Evolutionary conservation across 139 green algal species (phyloP), one percentile per base, ranked within the genome.

Genomic region (Medakamo hakoo): DNA sequence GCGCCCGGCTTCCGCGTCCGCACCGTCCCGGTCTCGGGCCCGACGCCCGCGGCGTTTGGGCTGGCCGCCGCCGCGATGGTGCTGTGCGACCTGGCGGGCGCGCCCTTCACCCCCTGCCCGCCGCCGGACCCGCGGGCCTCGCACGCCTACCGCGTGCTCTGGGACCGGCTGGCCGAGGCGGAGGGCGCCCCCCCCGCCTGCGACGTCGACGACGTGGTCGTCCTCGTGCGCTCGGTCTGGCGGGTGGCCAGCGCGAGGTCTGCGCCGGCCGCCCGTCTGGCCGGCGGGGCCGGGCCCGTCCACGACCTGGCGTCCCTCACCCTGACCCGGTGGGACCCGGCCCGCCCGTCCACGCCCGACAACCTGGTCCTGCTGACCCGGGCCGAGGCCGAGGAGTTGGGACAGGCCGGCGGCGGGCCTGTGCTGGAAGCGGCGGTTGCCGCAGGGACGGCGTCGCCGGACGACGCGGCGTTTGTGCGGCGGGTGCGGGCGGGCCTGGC

Each of bases 21-120:
- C 25, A 95, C 91, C 32, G 94, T 98, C 62, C 92, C 92, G 1
- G 92, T 99, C 29, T 71, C 97, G 28, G 92, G 92, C 26, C 90
- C 89, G 29, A 84, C 84, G 5, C 92, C 92, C 20, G 87, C 92
- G 1, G 67, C 92, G 4, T 99, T 98, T 74, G 92, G 92, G 24
- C 80, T 92, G 80, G 89, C 88, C 14, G 83, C 86, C 16, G 92
- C 92, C 3, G 67, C 67, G 9, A 73, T 83, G 69, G 79, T 97
- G 9, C 65, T 96, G 32, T 94, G 82, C 68, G 27, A 78, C n/a
- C 71, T 98, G 64, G 86, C 90, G 31, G 73, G 71, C 2, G 32
- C 66, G 55, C 71, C 77, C 0, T 82, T 92, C 21, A 25, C 73
- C 0, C 68, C 78, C 0, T 16, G 9, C 16, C 40, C 40, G 16